These are phyloP conservation scores for Phytophthora litchii DNA, from an alignment of 352 stramenopile genomes.

Conservation along the genomic window DNA sequence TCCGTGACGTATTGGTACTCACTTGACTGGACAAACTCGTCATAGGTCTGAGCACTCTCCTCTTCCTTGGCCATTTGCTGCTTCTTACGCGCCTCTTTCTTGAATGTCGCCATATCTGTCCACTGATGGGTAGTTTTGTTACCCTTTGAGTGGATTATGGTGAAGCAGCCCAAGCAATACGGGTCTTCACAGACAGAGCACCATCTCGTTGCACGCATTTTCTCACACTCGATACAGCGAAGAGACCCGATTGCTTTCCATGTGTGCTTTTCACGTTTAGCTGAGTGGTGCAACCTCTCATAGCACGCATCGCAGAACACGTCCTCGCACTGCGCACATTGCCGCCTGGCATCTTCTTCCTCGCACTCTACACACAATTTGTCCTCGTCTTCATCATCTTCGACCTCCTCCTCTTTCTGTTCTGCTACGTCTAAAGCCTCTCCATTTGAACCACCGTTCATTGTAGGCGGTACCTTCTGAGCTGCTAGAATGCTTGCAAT, in stretches of 20 bases:
- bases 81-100: conserved; percentile 46
- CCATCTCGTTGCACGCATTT: conserved; percentile 83
- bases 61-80: conserved; percentile 47
- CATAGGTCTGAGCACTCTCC: conserved; percentile 72
- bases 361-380: conserved; percentile 81
- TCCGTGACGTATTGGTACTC: conserved; percentile 85
- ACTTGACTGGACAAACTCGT: conserved; percentile 72
- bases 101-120: conserved; percentile 72
- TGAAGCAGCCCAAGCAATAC: conserved; percentile 84
- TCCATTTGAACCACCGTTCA: conserved; percentile 11
- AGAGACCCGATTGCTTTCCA: conserved; percentile 77
- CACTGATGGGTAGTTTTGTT: conserved; percentile 78
- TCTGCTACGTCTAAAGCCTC: conserved; percentile 2
- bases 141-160: conserved; percentile 83
- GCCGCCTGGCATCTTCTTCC: conserved; percentile 66
- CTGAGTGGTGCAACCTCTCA: conserved; percentile 71
- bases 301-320: conserved; percentile 82
- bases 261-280: conserved; percentile 76
- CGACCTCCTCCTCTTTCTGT: conserved; percentile 23
- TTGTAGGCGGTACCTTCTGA: conserved; percentile 21
- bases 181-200: conserved; percentile 77
- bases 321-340: conserved; percentile 79
- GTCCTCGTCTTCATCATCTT: conserved; percentile 62
- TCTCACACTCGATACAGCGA: conserved; percentile 87
- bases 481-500: conserved; percentile 34